Evolutionary conservation across 768 basidiomycete genomes (phyloP).

Genomic region (Boletus rubroflammeus): DNA sequence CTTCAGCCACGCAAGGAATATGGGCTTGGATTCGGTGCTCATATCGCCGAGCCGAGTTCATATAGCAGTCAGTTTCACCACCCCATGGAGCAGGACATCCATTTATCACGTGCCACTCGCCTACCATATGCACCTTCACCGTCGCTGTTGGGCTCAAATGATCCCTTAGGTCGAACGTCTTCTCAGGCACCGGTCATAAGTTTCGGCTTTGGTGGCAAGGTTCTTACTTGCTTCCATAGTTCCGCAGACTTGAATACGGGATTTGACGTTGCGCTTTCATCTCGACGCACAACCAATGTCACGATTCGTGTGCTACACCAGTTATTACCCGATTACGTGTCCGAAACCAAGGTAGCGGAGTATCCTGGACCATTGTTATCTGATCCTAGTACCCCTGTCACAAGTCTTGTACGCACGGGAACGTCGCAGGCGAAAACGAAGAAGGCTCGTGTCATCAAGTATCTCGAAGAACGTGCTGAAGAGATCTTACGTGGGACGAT

Average conservation of each 20-base stretch:
- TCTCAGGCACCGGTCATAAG: slow-evolving; percentile 75
- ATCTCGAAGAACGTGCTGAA: slow-evolving; percentile 68
- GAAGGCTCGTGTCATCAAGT: slow-evolving; percentile 72
- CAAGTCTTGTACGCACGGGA: slow-evolving; percentile 65
- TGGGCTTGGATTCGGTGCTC: slow-evolving; percentile 22
- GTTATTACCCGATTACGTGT: slow-evolving; percentile 63
- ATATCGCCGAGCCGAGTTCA: slow-evolving; percentile 17
- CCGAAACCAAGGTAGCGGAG: slow-evolving; percentile 48
- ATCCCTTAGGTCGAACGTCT: slow-evolving; percentile 71
- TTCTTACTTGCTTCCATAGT: slow-evolving; percentile 86
- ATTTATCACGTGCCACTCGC: slow-evolving; percentile 36
- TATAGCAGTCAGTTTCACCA: slow-evolving; percentile 16
- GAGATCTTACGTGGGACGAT: slow-evolving; percentile 77
- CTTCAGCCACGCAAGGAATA: slow-evolving; percentile 26
- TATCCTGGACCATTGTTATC: slow-evolving; percentile 89
- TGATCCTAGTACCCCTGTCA: slow-evolving; percentile 63
- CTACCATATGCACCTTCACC: slow-evolving; percentile 80
- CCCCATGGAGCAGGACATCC: slow-evolving; percentile 25
- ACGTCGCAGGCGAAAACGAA: slow-evolving; percentile 72
- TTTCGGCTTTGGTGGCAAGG: slow-evolving; percentile 92
- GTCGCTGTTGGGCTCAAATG: slow-evolving; percentile 76
- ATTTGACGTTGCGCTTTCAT: slow-evolving; percentile 73
- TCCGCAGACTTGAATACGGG: slow-evolving; percentile 62
- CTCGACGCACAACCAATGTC: slow-evolving; percentile 65
- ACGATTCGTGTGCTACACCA: slow-evolving; percentile 65